Evolutionary conservation across 2,329 filamentous ascomycete species (phyloP).

Genomic region (Alternaria panax): DNA sequence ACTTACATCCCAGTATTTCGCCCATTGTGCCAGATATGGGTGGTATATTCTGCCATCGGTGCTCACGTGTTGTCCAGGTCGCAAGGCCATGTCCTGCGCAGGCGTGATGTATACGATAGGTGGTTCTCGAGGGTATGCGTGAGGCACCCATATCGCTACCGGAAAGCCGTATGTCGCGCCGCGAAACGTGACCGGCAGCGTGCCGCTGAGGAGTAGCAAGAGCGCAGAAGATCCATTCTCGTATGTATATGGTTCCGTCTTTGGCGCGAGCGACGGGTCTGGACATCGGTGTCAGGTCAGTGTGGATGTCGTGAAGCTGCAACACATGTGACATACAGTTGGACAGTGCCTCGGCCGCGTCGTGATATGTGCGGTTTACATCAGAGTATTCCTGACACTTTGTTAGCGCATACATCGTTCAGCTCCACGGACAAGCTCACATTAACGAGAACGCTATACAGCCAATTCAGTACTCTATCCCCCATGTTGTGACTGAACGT

Average conservation of each 20-base stretch:
- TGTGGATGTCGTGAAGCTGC: background rate
- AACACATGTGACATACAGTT: slow-evolving; percentile 67
- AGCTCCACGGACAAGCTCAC: slow-evolving; percentile 21
- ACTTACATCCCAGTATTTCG: slow-evolving; percentile 87
- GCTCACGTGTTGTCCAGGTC: slow-evolving; percentile 93
- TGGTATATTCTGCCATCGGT: slow-evolving; percentile 94
- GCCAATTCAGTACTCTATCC: slow-evolving; percentile 91
- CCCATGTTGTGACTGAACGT: slow-evolving; percentile 63
- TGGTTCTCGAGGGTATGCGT: slow-evolving; percentile 84
- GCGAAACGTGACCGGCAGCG: slow-evolving; percentile 88
- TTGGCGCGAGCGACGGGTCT: slow-evolving; percentile 68
- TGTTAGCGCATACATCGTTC: background rate
- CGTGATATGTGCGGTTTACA: slow-evolving; percentile 89
- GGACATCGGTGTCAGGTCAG: background rate
- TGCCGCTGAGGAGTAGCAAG: slow-evolving; percentile 85
- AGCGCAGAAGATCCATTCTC: slow-evolving; percentile 87
- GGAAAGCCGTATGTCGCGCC: slow-evolving; percentile 91
- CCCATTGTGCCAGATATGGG: slow-evolving; percentile 91
- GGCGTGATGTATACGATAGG: slow-evolving; percentile 90
- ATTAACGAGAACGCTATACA: slow-evolving; percentile 83
- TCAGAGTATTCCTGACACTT: slow-evolving; percentile 84
- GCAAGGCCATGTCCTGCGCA: slow-evolving; percentile 84
- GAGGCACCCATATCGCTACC: slow-evolving; percentile 90
- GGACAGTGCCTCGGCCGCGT: slow-evolving; percentile 82
- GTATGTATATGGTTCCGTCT: slow-evolving; percentile 95